Percentiles rank a stretch among this genome's conserved stretches.
These are phyloP conservation scores for Eudorina sp. DNA, from an alignment of 139 green algal species.

Conservation along the genomic window DNA sequence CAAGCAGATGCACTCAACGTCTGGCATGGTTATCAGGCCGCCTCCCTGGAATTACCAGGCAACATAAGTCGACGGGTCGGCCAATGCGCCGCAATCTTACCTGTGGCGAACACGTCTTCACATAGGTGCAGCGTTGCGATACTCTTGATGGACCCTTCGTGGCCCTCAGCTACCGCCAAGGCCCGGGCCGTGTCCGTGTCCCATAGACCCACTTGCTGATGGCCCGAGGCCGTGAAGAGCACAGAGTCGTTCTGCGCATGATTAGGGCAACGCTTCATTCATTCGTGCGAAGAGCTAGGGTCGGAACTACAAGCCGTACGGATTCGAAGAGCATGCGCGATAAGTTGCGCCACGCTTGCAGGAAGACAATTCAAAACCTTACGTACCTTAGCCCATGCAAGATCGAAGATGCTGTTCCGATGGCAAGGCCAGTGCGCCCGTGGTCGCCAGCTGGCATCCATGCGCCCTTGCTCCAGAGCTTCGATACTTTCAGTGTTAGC, in stretches of 20 bases:
- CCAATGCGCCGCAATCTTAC: no score
- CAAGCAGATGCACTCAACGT: no score
- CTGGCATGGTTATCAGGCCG: no score
- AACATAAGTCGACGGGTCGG: no score
- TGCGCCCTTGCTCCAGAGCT: conserved; percentile 50
- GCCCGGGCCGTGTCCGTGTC: conserved; percentile 66
- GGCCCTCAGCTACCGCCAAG: conserved; percentile 68
- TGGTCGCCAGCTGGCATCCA: conserved; percentile 50
- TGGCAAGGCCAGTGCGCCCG: conserved; percentile 79
- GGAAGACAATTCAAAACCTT: no score
- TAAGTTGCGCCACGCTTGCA: no score
- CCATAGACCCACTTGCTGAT: conserved; percentile 79
- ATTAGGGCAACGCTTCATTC: no score
- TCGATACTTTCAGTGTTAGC: conserved; percentile 59
- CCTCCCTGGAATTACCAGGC: no score
- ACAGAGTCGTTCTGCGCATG: conserved; percentile 2
- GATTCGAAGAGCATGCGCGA: no score
- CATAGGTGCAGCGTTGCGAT: conserved; percentile 56
- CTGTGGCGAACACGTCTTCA: conserved; percentile 80
- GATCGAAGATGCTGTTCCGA: conserved; percentile 88
- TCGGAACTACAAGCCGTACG: no score
- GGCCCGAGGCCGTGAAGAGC: conserved; percentile 84
- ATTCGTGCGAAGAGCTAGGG: no score
- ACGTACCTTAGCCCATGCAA: conserved; percentile 82
- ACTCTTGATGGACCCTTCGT: conserved; percentile 82